Evolutionary conservation across 208 protist species (phyloP), one percentile per base, ranked within the genome.

Genomic region (Wallacemonas collosoma): DNA sequence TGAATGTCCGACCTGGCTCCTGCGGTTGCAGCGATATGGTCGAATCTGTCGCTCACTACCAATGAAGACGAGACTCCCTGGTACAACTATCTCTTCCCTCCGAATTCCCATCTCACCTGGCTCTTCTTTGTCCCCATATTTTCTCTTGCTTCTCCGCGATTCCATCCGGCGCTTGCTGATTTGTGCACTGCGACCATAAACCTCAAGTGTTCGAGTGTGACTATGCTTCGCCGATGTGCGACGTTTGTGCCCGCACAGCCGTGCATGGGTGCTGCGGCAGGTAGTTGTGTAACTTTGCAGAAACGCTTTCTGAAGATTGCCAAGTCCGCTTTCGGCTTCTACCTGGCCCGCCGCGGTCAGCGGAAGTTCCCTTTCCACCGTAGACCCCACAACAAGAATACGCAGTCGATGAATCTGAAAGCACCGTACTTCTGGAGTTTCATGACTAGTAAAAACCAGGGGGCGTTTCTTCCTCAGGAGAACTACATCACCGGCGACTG

Each of bases 401-500:
- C 89, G 1, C 84, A 93, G 2, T 77, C 92, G 8, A 94, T 93
- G 89, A 94, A 95, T 60, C 70, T 95, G 41, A 95, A 87, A 38
- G 92, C 90, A 8, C 92, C 92, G 15, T 94, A 97, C 68, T 95
- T 83, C 72, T 97, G 92, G 90, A 90, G 82, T 38, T 95, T 85
- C 53, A 95, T 95, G 92, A 94, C 92, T 9, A 81, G 87, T 1
- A 95, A 95, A 62, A 91, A 87, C 62, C 92, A 88, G 68, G 71
- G 79, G 0, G 79, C 84, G 73, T 97, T 93, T 53, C 68, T 97
- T 8, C 93, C 93, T 0, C 79, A 92, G 62, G 90, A 97, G 44
- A 97, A 97, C 73, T 97, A 97, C 78, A 95, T 97, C 36, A 95
- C 91, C 11, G 93, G 90, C 36, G 93, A 97, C 47, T 97, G 93